Percentiles rank a stretch among this genome's conserved stretches.
Evolutionary conservation across 768 basidiomycete genomes (phyloP).

Genomic region (Podaxis sp.): DNA sequence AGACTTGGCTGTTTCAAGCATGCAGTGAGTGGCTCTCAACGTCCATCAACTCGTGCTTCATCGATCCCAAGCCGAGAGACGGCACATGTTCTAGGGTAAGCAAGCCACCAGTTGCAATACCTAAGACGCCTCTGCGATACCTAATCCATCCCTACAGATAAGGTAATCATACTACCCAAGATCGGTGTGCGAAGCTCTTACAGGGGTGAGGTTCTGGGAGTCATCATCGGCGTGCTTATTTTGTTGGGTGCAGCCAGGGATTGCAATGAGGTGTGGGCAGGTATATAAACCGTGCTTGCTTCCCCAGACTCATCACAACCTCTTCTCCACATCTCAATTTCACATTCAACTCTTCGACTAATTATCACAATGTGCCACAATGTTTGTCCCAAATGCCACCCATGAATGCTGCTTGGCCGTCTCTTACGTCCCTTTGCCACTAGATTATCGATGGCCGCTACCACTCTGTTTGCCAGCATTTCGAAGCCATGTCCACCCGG

Average conservation of each 20-base stretch:
- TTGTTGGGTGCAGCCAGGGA: neutral
- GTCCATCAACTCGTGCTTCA: neutral
- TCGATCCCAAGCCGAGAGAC: neutral
- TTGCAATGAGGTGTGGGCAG: neutral
- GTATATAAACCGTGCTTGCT: conserved; percentile 12
- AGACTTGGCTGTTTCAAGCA: neutral
- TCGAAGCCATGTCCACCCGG: conserved; percentile 66
- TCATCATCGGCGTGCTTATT: conserved; percentile 1
- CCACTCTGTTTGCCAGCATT: conserved; percentile 67
- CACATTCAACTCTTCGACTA: conserved; percentile 1
- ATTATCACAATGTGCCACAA: conserved; percentile 63
- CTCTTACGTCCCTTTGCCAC: neutral
- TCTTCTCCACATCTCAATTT: conserved; percentile 16
- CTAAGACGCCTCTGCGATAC: neutral
- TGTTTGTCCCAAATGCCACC: conserved; percentile 35
- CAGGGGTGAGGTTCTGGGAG: neutral
- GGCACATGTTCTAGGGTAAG: neutral
- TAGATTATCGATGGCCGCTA: conserved; percentile 77
- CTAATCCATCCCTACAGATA: neutral
- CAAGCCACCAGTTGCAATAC: neutral
- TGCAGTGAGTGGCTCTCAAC: neutral
- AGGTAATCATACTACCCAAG: conserved; percentile 1
- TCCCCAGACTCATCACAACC: conserved; percentile 17
- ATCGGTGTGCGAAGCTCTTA: neutral
- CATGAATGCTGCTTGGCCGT: neutral